Base-by-base conservation (phyloP, 345 rosid genomes). In the Angophora floribunda region DNA sequence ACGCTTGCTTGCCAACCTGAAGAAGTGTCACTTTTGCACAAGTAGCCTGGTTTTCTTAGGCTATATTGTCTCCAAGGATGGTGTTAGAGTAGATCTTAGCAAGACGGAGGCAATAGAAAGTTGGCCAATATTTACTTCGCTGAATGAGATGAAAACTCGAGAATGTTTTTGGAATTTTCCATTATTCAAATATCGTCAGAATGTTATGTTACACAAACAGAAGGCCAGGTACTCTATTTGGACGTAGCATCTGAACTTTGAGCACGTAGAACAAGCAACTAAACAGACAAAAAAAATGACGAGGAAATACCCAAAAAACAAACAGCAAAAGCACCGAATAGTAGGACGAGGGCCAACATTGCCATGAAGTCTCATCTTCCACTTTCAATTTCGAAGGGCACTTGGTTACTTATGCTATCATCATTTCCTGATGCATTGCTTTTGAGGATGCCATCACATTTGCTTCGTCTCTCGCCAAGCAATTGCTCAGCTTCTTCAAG, bases 401-500 rank as follows among this genome's bases (percentile, higher is more conserved):
- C 52, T 82, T 82, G 86, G 52, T 47, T 82, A 2, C 86, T 13
- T n/a, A 47, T 82, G 86, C 51, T 82, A 44, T 82, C 52, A 30
- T 30, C 53, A 52, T 21, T 21, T 86, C 47, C 45, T 12, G 47
- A 52, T 52, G 63, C 63, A 57, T 10, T 57, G 63, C 63, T 57
- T 57, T 10, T 57, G 63, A 26, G 63, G 63, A 57, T 57, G 63
- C n/a, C 63, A 57, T 57, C n/a, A 24, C 63, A 24, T 57, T 57
- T 5, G n/a, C 45, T 41, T 47, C 22, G 10, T 79, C 26, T 36
- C 85, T 90, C 52, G 36, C 52, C 87, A 21, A 89, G 88, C 87
- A 90, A 86, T 44, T 67, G 19, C 87, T 87, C 75, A n/a, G 50
- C 85, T 53, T 90, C 93, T 75, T 91, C 91, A 41, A 52, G 45